Evolutionary conservation across 352 stramenopile genomes (phyloP).

Genomic region (Phytophthora cactorum): DNA sequence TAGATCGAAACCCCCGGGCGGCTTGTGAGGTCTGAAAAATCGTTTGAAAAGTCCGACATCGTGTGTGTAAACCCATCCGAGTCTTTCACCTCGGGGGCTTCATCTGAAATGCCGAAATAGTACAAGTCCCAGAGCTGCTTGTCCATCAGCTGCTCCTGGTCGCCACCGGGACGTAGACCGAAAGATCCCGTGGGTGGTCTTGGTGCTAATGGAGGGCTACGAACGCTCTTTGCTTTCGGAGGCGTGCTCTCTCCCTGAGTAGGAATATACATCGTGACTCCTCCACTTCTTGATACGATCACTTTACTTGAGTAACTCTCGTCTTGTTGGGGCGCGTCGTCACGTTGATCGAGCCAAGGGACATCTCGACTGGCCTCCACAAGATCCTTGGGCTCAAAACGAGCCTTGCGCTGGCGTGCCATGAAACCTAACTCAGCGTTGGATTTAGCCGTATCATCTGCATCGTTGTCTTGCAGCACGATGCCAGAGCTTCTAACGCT

Average conservation of each 20-base stretch:
- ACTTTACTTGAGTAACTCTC: conserved; percentile 28
- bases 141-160: conserved; percentile 52
- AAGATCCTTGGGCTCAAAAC: conserved; percentile 36
- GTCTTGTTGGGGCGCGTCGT: conserved; percentile 14
- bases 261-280: conserved; percentile 63
- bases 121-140: conserved; percentile 70
- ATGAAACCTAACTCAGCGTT: conserved; percentile 13
- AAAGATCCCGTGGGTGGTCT: conserved; percentile 19
- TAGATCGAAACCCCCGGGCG: conserved; percentile 42
- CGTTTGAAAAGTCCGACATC: conserved; percentile 35
- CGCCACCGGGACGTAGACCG: conserved; percentile 14
- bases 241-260: conserved; percentile 25
- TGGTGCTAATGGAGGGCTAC: conserved; percentile 11
- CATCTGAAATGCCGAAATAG: conserved; percentile 56
- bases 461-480: conserved; percentile 23
- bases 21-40: conserved; percentile 32
- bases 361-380: conserved; percentile 13
- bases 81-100: conserved; percentile 24
- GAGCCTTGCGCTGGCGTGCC: conserved; percentile 23
- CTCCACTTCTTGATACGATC: conserved; percentile 46
- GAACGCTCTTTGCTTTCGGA: conserved; percentile 10
- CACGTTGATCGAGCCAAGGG: conserved; percentile 36
- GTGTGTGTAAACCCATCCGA: conserved; percentile 12
- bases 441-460: conserved; percentile 15
- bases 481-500: conserved; percentile 11